These are phyloP conservation scores for Bodo saltans DNA, from an alignment of 78 protist genomes.

Conservation along the genomic window DNA sequence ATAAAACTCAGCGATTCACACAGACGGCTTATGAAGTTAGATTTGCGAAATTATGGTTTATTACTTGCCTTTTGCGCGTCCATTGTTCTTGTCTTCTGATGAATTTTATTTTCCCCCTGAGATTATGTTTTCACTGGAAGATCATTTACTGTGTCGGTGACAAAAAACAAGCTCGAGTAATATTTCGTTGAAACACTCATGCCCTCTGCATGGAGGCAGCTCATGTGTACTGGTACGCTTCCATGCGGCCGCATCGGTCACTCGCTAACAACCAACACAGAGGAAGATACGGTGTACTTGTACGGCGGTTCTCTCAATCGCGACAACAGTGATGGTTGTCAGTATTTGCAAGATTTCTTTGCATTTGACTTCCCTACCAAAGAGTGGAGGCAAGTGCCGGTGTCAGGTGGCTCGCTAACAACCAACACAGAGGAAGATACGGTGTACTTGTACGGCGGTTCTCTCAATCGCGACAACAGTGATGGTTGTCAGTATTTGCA, in stretches of 20 bases:
- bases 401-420: not conserved
- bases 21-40: no score
- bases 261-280: not conserved
- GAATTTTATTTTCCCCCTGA: no score
- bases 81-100: no score
- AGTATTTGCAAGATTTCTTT: not conserved
- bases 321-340: not conserved
- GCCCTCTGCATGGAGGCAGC: conserved; percentile 3
- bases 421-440: not conserved
- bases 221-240: not conserved
- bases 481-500: not conserved
- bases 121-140: no score
- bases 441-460: conserved; percentile 31
- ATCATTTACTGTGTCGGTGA: no score
- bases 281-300: not conserved
- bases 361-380: not conserved
- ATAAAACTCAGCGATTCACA: no score
- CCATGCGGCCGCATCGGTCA: conserved; percentile 28
- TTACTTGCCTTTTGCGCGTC: no score
- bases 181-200: no score
- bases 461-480: conserved; percentile 13
- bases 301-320: conserved; percentile 8
- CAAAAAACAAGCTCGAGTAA: no score
- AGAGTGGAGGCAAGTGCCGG: not conserved
- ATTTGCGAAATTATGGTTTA: no score